These are phyloP conservation scores for Pyrenula massariospora DNA, from an alignment of 495 filamentous ascomycete species.

Conservation along the genomic window DNA sequence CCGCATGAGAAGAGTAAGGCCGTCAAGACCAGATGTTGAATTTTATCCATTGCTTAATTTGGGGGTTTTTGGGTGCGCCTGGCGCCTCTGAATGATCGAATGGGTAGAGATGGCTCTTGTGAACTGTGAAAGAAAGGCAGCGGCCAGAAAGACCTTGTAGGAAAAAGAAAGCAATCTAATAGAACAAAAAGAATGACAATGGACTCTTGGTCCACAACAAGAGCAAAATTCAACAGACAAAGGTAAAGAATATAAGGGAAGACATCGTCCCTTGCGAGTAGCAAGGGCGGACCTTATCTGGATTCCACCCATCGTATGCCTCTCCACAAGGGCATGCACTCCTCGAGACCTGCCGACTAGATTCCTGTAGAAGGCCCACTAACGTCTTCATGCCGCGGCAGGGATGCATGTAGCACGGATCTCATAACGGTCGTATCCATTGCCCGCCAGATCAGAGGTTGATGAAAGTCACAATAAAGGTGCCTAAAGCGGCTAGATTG, in stretches of 20 bases:
- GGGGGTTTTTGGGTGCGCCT: not conserved
- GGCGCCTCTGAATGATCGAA: not conserved
- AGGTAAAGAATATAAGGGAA: not conserved
- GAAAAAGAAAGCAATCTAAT: not conserved
- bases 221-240: not conserved
- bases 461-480: not conserved
- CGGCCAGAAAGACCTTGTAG: not conserved
- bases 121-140: not conserved
- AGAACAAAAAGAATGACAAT: not conserved
- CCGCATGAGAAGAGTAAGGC: not conserved
- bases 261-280: not conserved
- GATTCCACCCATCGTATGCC: too few relatives aligned
- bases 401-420: not conserved
- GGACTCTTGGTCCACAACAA: not conserved
- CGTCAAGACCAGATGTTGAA: not conserved
- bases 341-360: not conserved
- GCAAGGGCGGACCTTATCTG: not conserved
- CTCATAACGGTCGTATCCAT: not conserved
- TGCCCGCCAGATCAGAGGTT: not conserved
- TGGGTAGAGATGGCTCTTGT: not conserved
- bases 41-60: not conserved
- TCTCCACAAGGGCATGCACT: not conserved
- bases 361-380: not conserved
- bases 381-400: not conserved
- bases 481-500: not conserved